Conservation (phyloP, 2,329 filamentous ascomycete species). For the Trichoderma gracile region DNA sequence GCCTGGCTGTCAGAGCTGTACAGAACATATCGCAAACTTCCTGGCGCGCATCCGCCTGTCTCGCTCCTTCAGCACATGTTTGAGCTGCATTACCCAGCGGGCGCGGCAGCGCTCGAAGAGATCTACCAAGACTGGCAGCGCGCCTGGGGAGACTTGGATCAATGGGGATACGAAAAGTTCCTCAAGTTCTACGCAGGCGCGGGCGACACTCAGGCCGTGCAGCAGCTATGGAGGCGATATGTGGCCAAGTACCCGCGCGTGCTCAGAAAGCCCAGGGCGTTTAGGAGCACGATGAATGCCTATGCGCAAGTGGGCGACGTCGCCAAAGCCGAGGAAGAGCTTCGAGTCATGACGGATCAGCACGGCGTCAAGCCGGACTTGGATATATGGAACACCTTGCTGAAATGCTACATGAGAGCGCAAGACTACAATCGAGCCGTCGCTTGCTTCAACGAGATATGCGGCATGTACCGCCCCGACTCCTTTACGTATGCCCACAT, state of each 20-base stretch:
- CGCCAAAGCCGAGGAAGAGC: slow-evolving; percentile 57
- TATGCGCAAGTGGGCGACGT: slow-evolving; percentile 70
- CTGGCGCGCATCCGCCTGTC: slow-evolving; percentile 41
- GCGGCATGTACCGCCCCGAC: slow-evolving; percentile 54
- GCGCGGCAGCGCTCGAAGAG: slow-evolving; percentile 47
- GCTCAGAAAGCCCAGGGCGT: slow-evolving; percentile 40
- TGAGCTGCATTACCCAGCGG: slow-evolving; percentile 42
- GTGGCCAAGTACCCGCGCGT: slow-evolving; percentile 40
- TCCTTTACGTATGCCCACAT: slow-evolving; percentile 68
- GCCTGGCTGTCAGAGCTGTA: slow-evolving; percentile 47
- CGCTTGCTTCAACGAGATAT: slow-evolving; percentile 62
- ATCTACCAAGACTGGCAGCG: slow-evolving; percentile 53
- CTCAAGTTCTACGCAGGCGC: slow-evolving; percentile 50
- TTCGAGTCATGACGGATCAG: slow-evolving; percentile 60
- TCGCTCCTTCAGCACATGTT: slow-evolving; percentile 49
- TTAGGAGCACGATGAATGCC: slow-evolving; percentile 66
- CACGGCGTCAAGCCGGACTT: slow-evolving; percentile 59
- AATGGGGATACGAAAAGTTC: slow-evolving; percentile 51
- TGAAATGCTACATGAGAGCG: slow-evolving; percentile 68
- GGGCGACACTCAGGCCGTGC: slow-evolving; percentile 50
- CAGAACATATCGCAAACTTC: slow-evolving; percentile 47
- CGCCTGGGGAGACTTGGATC: slow-evolving; percentile 43
- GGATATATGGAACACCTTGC: slow-evolving; percentile 72
- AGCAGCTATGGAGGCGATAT: slow-evolving; percentile 49
- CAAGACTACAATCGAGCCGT: slow-evolving; percentile 68